phyloP scores from a whole-genome alignment of 164 flowering plant genomes.

The Stephania japonica region DNA sequence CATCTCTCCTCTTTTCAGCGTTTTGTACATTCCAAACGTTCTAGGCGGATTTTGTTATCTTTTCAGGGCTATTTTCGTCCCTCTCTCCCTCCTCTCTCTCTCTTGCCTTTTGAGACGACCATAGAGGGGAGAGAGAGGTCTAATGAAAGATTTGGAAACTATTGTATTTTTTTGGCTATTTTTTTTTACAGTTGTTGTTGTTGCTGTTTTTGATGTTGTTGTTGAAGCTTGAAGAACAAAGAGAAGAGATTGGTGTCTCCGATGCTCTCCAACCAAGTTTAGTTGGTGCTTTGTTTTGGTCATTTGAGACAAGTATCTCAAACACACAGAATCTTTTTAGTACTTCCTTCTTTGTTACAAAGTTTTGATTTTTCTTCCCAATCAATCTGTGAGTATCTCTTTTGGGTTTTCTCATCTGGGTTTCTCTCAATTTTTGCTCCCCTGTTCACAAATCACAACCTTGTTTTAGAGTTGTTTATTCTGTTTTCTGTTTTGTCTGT shows the following conservation, averaged over 20 bases:
- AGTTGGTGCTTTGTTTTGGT: constrained; percentile 2
- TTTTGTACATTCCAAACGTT: background rate
- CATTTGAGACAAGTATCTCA: constrained; percentile 1
- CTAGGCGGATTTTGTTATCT: background rate
- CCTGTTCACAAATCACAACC: background rate
- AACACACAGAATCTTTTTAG: constrained; percentile 3
- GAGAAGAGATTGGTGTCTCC: background rate
- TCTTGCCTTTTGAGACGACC: background rate
- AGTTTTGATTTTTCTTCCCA: background rate
- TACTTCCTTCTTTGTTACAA: background rate
- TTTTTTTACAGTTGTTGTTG: background rate
- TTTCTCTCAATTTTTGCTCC: background rate
- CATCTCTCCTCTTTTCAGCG: background rate
- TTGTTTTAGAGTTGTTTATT: background rate
- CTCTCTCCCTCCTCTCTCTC: constrained; percentile 6
- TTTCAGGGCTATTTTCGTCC: constrained; percentile 7
- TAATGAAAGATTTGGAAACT: background rate
- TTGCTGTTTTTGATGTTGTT: background rate
- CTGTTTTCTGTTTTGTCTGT: background rate
- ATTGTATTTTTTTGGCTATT: too few species aligned
- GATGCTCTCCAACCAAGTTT: background rate
- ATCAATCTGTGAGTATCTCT: constrained; percentile 12
- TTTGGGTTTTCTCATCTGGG: constrained; percentile 4
- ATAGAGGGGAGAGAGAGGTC: background rate
- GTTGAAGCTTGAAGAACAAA: background rate